phyloP scores from a whole-genome alignment of 169 alveolate species.

The Amoebophrya sp. region DNA sequence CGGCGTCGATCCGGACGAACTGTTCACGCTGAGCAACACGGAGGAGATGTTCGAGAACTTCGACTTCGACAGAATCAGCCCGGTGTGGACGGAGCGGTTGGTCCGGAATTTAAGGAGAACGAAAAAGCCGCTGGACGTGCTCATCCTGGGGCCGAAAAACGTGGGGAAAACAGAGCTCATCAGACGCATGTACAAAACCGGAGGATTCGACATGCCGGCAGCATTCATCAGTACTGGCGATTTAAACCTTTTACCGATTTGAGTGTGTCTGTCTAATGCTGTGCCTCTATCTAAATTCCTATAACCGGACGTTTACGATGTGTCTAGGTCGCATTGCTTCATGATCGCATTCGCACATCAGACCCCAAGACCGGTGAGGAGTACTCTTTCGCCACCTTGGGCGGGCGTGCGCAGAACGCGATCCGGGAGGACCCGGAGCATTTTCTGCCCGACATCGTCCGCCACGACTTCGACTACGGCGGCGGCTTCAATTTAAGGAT shows the following conservation, averaged over 20 bases:
- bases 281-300: background rate
- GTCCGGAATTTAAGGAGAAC: background rate
- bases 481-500: background rate
- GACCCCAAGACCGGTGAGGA: background rate
- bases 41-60: background rate
- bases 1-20: background rate
- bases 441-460: background rate
- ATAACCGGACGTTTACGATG: background rate
- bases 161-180: slow-evolving; percentile 31
- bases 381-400: background rate
- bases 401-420: background rate
- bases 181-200: background rate
- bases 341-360: background rate
- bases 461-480: background rate
- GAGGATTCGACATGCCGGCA: background rate
- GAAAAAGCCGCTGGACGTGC: slow-evolving; percentile 22
- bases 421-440: background rate
- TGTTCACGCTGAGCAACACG: background rate
- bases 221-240: background rate
- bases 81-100: background rate
- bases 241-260: background rate
- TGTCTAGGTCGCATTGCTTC: too few relatives aligned
- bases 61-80: background rate
- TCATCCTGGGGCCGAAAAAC: slow-evolving; percentile 33
- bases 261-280: background rate